A percentile compares a stretch with the other conserved stretches of the same genome.
phyloP scores from a whole-genome alignment of 2,329 filamentous ascomycete genomes.

The Penicillium sp. region DNA sequence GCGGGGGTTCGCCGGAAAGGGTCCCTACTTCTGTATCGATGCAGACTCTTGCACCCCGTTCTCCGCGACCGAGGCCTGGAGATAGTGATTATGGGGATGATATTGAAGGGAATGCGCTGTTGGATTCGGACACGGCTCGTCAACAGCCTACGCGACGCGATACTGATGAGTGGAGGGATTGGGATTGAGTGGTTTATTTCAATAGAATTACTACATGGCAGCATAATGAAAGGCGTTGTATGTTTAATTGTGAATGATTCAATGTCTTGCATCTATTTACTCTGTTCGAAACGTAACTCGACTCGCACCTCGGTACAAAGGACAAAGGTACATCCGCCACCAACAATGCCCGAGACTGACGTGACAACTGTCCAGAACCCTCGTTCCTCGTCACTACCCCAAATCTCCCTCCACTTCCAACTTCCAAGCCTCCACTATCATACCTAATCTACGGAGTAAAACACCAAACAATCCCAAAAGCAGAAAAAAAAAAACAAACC shows the following conservation, averaged over 20 bases:
- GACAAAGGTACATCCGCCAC: no score
- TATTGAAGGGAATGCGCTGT: constrained; percentile 21
- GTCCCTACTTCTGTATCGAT: constrained; percentile 43
- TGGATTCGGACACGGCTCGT: constrained; percentile 19
- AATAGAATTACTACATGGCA: constrained; percentile 1
- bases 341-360: not conserved
- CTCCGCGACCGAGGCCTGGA: constrained; percentile 35
- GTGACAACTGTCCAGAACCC: not conserved
- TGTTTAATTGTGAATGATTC: constrained; percentile 1
- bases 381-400: not conserved
- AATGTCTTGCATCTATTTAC: not conserved
- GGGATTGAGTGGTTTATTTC: constrained; percentile 32
- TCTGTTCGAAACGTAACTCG: no score
- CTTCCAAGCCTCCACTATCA: not conserved
- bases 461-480: not conserved
- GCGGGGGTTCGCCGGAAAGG: constrained; percentile 27
- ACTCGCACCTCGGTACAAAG: no score
- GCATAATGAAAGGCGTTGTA: constrained; percentile 2
- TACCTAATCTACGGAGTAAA: not conserved
- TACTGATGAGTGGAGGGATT: constrained; percentile 41
- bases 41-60: constrained; percentile 42
- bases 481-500: not conserved
- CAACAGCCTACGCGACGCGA: constrained; percentile 11
- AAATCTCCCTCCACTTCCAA: not conserved
- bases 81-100: constrained; percentile 37